Percentiles rank a stretch among this genome's conserved stretches.
These are phyloP conservation scores for Cutaneotrichosporon cutaneum DNA, from an alignment of 1,284 basidiomycete species.

Conservation along the genomic window DNA sequence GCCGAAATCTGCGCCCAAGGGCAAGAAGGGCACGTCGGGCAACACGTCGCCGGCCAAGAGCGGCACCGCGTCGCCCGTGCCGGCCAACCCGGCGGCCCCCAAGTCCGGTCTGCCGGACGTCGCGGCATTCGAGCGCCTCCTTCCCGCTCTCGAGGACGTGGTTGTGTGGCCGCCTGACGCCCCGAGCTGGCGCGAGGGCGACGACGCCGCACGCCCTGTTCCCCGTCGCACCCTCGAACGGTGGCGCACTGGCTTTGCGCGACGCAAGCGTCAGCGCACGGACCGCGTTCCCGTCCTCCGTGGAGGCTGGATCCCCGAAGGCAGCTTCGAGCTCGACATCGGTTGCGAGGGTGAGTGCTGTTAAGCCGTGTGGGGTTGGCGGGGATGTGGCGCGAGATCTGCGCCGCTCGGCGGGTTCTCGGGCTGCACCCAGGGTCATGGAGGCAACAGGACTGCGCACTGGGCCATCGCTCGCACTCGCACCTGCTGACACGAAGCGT, in stretches of 20 bases:
- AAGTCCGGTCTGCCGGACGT: constrained; percentile 28
- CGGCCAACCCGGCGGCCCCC: neutral
- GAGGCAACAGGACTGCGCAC: neutral
- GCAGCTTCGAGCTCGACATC: constrained; percentile 50
- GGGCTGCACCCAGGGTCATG: neutral
- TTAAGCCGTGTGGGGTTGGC: neutral
- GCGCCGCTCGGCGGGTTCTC: too few species aligned
- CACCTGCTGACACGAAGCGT: constrained; percentile 26
- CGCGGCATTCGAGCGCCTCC: constrained; percentile 32
- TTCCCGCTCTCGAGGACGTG: constrained; percentile 40
- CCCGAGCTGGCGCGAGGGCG: constrained; percentile 37
- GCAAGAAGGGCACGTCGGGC: neutral
- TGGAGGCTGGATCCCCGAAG: constrained; percentile 50
- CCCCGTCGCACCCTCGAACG: constrained; percentile 26
- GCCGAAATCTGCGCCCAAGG: neutral
- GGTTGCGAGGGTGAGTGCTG: constrained; percentile 36
- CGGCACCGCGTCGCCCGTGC: neutral
- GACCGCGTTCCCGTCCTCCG: constrained; percentile 33
- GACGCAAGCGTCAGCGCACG: constrained; percentile 25
- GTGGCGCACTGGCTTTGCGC: constrained; percentile 32
- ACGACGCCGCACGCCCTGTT: constrained; percentile 17
- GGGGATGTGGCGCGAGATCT: neutral
- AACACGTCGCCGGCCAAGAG: constrained; percentile 1
- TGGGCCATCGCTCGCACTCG: neutral
- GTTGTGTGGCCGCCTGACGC: constrained; percentile 42